Conservation (phyloP, 441 rosid genomes). For the Erysimum pusillum region DNA sequence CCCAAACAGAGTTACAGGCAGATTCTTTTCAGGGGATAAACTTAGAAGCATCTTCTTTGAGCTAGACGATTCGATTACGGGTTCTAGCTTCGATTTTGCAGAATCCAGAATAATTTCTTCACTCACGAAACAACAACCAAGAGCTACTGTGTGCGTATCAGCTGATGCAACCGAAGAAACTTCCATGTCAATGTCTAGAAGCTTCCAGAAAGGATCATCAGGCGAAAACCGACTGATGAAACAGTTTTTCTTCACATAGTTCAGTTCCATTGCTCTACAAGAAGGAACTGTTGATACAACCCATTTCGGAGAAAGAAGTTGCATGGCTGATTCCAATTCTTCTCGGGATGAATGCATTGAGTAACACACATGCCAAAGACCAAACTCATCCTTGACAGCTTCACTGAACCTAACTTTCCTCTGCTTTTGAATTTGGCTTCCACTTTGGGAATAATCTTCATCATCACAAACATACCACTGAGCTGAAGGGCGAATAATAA, state of each 20-base stretch:
- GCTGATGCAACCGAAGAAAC: constrained; percentile 44
- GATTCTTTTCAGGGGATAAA: constrained; percentile 59
- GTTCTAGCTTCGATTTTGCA: constrained; percentile 39
- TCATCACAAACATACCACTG: constrained; percentile 87
- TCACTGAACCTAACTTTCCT: constrained; percentile 62
- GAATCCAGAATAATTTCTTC: constrained; percentile 42
- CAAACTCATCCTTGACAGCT: constrained; percentile 78
- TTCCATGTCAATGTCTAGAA: constrained; percentile 64
- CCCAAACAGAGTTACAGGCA: constrained; percentile 73
- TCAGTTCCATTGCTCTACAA: constrained; percentile 79
- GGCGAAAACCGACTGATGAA: constrained; percentile 52
- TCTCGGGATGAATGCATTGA: constrained; percentile 89
- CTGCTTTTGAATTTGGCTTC: constrained; percentile 42
- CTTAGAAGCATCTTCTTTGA: constrained; percentile 46
- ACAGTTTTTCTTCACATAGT: constrained; percentile 71
- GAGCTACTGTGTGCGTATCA: constrained; percentile 32
- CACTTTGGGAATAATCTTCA: constrained; percentile 45
- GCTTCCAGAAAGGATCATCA: constrained; percentile 78
- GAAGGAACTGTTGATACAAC: constrained; percentile 85
- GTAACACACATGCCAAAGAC: constrained; percentile 91
- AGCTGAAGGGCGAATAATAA: constrained; percentile 83
- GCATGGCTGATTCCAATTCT: constrained; percentile 79
- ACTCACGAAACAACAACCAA: constrained; percentile 45
- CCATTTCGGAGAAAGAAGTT: constrained; percentile 73
- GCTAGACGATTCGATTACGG: constrained; percentile 41